These are phyloP conservation scores for Wallemia ichthyophaga DNA, from an alignment of 1,284 basidiomycete genomes.

Conservation along the genomic window DNA sequence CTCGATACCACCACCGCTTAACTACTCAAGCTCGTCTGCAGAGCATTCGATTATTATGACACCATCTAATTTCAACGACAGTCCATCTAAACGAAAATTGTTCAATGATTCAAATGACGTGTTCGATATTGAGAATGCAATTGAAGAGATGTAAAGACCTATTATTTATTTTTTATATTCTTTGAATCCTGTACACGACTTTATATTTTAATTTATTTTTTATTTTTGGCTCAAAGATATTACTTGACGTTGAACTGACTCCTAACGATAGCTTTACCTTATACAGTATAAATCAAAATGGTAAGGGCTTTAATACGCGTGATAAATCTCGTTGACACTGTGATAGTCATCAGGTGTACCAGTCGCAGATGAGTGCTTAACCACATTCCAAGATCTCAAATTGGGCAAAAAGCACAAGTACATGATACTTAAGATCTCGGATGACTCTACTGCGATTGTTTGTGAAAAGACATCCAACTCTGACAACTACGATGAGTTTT, in stretches of 20 bases:
- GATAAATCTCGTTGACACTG: neutral
- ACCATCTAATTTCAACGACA: neutral
- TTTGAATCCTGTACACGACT: neutral
- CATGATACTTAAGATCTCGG: slow-evolving; percentile 49
- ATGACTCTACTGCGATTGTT: slow-evolving; percentile 37
- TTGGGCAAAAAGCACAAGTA: slow-evolving; percentile 54
- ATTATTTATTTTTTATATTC: neutral
- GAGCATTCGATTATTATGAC: neutral
- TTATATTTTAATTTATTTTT: neutral
- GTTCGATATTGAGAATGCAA: neutral
- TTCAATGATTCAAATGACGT: neutral
- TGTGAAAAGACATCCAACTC: slow-evolving; percentile 28
- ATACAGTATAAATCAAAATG: neutral
- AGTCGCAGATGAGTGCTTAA: slow-evolving; percentile 30
- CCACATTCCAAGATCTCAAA: slow-evolving; percentile 44
- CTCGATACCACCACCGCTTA: neutral
- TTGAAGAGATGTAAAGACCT: neutral
- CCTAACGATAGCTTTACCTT: too few species aligned
- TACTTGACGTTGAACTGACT: too few species aligned
- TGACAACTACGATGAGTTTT: slow-evolving; percentile 42
- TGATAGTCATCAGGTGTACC: slow-evolving; percentile 43
- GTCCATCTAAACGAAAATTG: neutral
- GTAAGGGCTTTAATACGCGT: neutral
- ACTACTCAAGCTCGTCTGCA: neutral
- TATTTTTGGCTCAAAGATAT: slow-evolving; percentile 1